Conservation (phyloP, 306 rosid genomes). For the Medicago lupulina region DNA sequence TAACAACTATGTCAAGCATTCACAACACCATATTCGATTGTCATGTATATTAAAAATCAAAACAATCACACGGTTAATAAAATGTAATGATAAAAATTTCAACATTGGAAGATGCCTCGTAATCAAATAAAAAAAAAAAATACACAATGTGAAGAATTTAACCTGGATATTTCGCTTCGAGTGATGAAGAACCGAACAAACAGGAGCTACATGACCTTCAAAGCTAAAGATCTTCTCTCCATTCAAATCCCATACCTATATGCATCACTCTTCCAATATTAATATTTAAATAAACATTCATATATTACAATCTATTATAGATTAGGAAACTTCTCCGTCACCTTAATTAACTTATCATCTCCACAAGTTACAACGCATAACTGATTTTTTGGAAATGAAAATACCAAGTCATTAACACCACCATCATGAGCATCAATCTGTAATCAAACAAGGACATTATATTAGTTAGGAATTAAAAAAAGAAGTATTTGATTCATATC, state of each 20-base stretch:
- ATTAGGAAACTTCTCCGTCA: conserved; percentile 23
- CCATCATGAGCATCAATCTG: conserved; percentile 83
- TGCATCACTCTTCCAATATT: conserved; percentile 20
- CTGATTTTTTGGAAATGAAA: conserved; percentile 60
- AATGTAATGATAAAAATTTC: neutral
- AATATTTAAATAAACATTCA: conserved; percentile 21
- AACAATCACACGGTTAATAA: too few relatives aligned
- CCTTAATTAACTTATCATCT: conserved; percentile 83
- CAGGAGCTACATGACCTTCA: conserved; percentile 82
- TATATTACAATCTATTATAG: neutral
- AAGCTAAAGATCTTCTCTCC: conserved; percentile 65
- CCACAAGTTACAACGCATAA: conserved; percentile 75
- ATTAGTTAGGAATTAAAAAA: conserved; percentile 29
- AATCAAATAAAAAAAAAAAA: neutral
- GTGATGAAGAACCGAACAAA: conserved; percentile 74
- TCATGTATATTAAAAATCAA: too few relatives aligned
- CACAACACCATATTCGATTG: neutral
- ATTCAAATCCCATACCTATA: conserved; percentile 80
- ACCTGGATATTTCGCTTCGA: conserved; percentile 75
- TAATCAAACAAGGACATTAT: conserved; percentile 18
- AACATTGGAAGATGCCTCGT: neutral
- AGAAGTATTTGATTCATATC: neutral
- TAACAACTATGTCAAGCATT: conserved; percentile 18
- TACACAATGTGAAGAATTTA: neutral
- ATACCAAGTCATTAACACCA: conserved; percentile 75